Evolutionary conservation across 2,329 filamentous ascomycete genomes (phyloP), one percentile per base, ranked within the genome.

Genomic region (Microdochium paspali): DNA sequence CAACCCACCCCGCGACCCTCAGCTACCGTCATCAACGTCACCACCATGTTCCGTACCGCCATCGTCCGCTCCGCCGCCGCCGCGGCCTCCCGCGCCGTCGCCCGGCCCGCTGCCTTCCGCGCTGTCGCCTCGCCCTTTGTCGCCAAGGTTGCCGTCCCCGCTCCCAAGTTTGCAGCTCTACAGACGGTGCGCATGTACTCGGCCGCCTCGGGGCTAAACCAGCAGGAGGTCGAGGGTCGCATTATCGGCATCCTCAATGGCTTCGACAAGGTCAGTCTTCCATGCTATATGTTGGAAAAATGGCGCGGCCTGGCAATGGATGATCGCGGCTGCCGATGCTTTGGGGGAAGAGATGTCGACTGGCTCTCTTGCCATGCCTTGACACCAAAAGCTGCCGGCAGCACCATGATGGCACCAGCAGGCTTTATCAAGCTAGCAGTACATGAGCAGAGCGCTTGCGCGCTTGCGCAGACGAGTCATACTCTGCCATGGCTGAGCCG

Each of bases 221-320:
- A 90, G 76, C 76, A 83, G 49, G 89, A 95, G 74, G 87, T 95
- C 49, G 85, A 94, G 74, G 88, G 87, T 51, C 82, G 91, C 66
- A 96, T 97, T 77, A 79, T 95, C 68, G 87, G 89, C 70, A 76
- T 98, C 62, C 71, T 98, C 70, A 85, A 90, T 74, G 91, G 90
- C 68, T 98, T 97, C 67, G 93, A 98, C 76, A 98, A 98, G 86
- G 87, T 90, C 47, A 58, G 58, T 55, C 48, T 44, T 47, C 20
- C 47, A 9, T 23, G 47, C 30, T n/a, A n/a, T n/a, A n/a, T n/a
- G n/a, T n/a, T n/a, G n/a, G n/a, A n/a, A n/a, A n/a, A n/a, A n/a
- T n/a, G n/a, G n/a, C n/a, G n/a, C n/a, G n/a, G n/a, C n/a, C n/a
- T n/a, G n/a, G n/a, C n/a, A n/a, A n/a, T n/a, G n/a, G n/a, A n/a